Base-by-base conservation (phyloP, 345 rosid species). In the Aegle marmelos region DNA sequence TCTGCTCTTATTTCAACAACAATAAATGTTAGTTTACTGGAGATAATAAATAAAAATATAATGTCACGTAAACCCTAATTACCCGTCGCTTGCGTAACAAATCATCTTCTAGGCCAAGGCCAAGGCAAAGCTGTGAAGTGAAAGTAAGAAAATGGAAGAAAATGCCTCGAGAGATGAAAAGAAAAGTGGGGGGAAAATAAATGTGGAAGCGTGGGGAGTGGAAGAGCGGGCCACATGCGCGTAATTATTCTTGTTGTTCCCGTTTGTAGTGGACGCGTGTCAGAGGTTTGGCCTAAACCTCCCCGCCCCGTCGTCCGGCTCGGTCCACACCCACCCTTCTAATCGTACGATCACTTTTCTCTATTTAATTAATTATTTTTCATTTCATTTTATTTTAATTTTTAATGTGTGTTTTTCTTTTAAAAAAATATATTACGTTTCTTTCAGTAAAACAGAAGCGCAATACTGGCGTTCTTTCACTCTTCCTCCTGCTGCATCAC, bases 191-290 rank as follows among this genome's bases (percentile, higher is more conserved):
- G 25, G 37, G 7, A 2, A 65, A 21, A 11, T 31, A 53, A 22
- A 50, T 19, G 28, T 31, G 28, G 41, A 66, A 68, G 73, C 73
- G 81, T 68, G 85, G 67, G 80, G 59, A 71, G 41, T 75, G 80
- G 82, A 82, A 74, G 53, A 19, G 31, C 50, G 78, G 77, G 82
- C 76, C 82, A 61, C 37, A 66, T 5, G 75, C 48, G 39, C 30
- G 69, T 9, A n/a, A 67, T 62, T 48, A 74, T 68, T 67, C 73
- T 64, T 73, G 9, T 71, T 76, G 76, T 53, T 68, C 74, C 78
- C 37, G 9, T 68, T 8, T 33, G 22, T 7, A 2, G 16, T 58
- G 24, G 28, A 76, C 79, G 71, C 73, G 82, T 77, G 67, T 79
- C 78, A 60, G 48, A 34, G 50, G 2, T 17, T 31, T 6, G 76